Conservation (phyloP, 148 eudicot genomes). For the Camellia lanceoleosa region DNA sequence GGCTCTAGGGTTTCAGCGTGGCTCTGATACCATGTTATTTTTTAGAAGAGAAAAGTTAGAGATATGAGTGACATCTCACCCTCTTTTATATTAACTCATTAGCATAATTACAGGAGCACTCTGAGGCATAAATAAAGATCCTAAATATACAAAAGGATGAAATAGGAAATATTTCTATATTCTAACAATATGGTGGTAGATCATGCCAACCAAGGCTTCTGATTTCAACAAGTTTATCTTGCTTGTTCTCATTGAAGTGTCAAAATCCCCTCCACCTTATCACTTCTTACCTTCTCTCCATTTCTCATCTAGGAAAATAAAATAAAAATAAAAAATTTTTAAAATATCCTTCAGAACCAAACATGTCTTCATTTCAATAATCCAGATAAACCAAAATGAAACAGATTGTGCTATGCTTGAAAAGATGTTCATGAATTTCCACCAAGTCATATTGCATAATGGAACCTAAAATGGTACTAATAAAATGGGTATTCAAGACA, state of each 20-base stretch:
- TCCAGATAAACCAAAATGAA: background rate
- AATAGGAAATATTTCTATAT: no score
- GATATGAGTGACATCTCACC: no score
- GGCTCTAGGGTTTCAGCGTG: no score
- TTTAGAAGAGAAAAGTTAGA: no score
- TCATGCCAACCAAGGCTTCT: background rate
- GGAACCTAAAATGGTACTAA: background rate
- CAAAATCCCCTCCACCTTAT: no score
- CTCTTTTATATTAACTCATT: no score
- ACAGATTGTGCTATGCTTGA: background rate
- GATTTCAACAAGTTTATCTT: background rate
- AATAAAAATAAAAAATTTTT: background rate
- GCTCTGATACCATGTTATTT: no score
- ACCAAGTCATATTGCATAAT: background rate
- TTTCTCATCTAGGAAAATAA: background rate
- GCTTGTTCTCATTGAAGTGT: background rate
- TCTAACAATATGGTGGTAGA: background rate
- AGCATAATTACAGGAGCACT: no score
- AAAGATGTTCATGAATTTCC: background rate
- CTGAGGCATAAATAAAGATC: no score
- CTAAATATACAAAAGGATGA: no score
- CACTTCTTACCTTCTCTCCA: background rate
- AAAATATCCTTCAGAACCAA: background rate
- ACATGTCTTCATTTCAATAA: background rate
- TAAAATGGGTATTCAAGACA: no score